Evolutionary conservation across 2,329 filamentous ascomycete species (phyloP).

Genomic region (Incumbomyces delicatus): DNA sequence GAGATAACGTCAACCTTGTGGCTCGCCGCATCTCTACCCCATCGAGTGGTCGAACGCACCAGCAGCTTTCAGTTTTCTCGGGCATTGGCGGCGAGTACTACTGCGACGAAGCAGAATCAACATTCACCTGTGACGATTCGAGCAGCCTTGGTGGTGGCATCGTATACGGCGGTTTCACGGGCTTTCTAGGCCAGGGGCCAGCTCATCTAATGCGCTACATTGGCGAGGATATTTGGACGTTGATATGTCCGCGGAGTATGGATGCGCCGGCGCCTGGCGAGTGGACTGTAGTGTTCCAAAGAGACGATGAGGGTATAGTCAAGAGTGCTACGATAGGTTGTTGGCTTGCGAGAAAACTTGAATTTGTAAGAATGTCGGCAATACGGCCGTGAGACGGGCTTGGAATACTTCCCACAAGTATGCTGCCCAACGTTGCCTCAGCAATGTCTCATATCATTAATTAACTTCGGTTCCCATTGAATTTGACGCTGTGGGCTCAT

Average conservation of each 20-base stretch:
- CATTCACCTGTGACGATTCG: no score
- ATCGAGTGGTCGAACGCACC: slow-evolving; percentile 8
- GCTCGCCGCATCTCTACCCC: slow-evolving; percentile 18
- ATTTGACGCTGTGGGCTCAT: no score
- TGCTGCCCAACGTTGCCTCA: no score
- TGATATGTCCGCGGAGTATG: slow-evolving; percentile 32
- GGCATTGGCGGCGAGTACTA: slow-evolving; percentile 31
- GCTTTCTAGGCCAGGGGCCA: slow-evolving; percentile 33
- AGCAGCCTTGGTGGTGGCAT: slow-evolving; percentile 27
- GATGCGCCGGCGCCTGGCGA: slow-evolving; percentile 35
- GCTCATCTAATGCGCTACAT: slow-evolving; percentile 30
- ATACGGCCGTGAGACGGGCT: no score
- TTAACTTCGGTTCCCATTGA: no score
- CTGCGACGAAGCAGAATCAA: slow-evolving; percentile 30
- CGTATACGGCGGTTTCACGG: slow-evolving; percentile 36
- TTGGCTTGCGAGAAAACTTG: neutral
- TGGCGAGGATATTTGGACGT: slow-evolving; percentile 31
- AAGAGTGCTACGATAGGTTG: neutral
- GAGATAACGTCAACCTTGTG: slow-evolving; percentile 24
- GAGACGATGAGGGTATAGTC: neutral
- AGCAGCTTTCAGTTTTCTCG: slow-evolving; percentile 12
- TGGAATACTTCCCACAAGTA: no score
- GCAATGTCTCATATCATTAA: no score
- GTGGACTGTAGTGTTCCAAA: slow-evolving; percentile 34
- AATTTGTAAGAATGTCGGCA: no score